Base-by-base conservation (phyloP, 2,329 filamentous ascomycete genomes). In the Thyridium curvatum region DNA sequence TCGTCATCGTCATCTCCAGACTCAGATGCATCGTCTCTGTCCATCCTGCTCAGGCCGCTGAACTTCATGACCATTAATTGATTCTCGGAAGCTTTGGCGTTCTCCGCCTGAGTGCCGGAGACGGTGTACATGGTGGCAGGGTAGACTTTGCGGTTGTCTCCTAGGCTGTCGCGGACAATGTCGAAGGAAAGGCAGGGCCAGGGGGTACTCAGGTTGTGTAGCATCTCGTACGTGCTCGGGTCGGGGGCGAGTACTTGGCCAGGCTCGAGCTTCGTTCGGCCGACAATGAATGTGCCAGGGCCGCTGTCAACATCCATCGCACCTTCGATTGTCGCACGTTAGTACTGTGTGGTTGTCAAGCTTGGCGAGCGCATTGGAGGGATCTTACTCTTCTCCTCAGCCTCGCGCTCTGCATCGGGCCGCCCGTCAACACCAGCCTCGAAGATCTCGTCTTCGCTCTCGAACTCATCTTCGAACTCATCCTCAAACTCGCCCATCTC, bases 141-240 rank as follows among this genome's bases (percentile, higher is more conserved):
- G 64, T 94, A 98, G n/a, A 84, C 82, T 61, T 84, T 94, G 56
- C 93, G 84, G 62, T 88, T 82, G 58, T 95, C 84, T 49, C 93
- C 93, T 14, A 98, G 76, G 38, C 74, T 72, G 65, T 98, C 93
- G 52, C 76, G 82, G 46, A 98, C 65, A 43, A 98, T 84, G 59
- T 97, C 93, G 64, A 96, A 95, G 2, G 91, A 97, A 13, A 98
- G 76, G 60, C 93, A 98, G 3, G 93, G 93, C 93, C 93, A 98
- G 1, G 89, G 89, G 8, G 90, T 90, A 62, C 85, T 93, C 47
- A 98, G 77, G 45, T 81, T 88, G 71, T 98, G 93, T 43, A 98
- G 79, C 89, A 98, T 94, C 60, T 96, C 85, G 69, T 98, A 98
- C 6, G 91, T 91, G n/a, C 86, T 87, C 42, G 86, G 74, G 64